Evolutionary conservation across 176 grass and related monocot species (phyloP).

Genomic region (Triticum turgidum): DNA sequence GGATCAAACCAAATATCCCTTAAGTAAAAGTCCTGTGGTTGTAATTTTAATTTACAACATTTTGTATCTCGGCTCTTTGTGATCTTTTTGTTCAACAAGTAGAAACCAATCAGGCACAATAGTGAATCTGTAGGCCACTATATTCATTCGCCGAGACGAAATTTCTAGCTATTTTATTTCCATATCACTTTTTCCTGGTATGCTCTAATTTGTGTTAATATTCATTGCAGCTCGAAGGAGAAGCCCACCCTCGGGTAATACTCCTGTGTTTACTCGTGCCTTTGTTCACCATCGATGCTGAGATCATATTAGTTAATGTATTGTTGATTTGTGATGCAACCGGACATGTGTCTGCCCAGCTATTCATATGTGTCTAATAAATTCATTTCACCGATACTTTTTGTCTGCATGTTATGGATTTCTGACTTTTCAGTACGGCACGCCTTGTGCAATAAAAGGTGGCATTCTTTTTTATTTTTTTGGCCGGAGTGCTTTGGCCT

Average conservation of each 20-base stretch:
- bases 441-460: neutral
- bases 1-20: neutral
- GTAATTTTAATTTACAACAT: neutral
- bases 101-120: neutral
- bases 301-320: neutral
- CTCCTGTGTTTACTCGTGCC: neutral
- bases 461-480: neutral
- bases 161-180: slow-evolving; percentile 6
- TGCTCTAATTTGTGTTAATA: slow-evolving; percentile 33
- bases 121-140: neutral
- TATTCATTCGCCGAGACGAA: neutral
- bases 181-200: neutral
- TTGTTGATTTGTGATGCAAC: neutral
- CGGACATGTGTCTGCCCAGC: neutral
- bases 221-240: slow-evolving; percentile 93
- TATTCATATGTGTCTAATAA: slow-evolving; percentile 14
- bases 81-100: neutral
- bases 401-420: neutral
- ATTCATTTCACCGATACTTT: neutral
- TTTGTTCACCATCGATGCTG: neutral
- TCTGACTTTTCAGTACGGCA: neutral
- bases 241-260: slow-evolving; percentile 97
- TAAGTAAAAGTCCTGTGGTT: neutral
- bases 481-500: neutral
- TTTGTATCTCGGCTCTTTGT: neutral